These are phyloP conservation scores for Candida golubevii DNA, from an alignment of 805 yeast species.

Conservation along the genomic window DNA sequence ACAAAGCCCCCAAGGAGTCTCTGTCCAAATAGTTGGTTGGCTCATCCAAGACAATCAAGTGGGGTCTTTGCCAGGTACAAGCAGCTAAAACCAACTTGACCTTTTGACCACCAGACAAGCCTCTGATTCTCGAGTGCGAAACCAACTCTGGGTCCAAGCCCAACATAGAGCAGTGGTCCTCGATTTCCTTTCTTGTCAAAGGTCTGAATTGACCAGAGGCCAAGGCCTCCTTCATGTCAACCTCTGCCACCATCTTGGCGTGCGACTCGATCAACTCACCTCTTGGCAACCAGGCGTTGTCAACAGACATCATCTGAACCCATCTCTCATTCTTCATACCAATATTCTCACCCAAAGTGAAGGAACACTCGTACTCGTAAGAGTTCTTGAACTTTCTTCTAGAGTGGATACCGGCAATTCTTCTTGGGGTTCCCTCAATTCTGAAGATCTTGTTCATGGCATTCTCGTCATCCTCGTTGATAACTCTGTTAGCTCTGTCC, in stretches of 20 bases:
- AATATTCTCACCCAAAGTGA: conserved; percentile 95
- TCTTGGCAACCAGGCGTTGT: conserved; percentile 99
- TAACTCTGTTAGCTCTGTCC: conserved; percentile 99
- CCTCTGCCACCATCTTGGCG: conserved; percentile 99
- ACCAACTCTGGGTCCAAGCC: conserved; percentile 99
- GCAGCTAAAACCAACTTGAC: conserved; percentile 99
- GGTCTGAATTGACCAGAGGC: conserved; percentile 99
- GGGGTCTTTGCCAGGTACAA: conserved; percentile 99
- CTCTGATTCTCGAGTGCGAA: conserved; percentile 99
- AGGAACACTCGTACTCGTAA: conserved; percentile 98
- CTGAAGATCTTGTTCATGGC: conserved; percentile 99
- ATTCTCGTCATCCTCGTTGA: conserved; percentile 94
- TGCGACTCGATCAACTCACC: conserved; percentile 92
- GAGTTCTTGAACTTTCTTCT: conserved; percentile 99
- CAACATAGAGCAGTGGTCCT: conserved; percentile 96
- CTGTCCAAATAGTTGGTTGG: conserved; percentile 99
- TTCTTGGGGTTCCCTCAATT: conserved; percentile 98
- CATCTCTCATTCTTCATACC: conserved; percentile 99
- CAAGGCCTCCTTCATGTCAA: conserved; percentile 99
- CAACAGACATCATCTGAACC: conserved; percentile 99
- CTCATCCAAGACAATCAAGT: conserved; percentile 98
- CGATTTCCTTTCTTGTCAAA: conserved; percentile 99
- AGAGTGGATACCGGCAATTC: conserved; percentile 88
- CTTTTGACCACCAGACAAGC: conserved; percentile 99
- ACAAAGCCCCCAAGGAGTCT: conserved; percentile 98